Evolutionary conservation across 768 basidiomycete genomes (phyloP).

Genomic region (Leccinum subgranulosum): DNA sequence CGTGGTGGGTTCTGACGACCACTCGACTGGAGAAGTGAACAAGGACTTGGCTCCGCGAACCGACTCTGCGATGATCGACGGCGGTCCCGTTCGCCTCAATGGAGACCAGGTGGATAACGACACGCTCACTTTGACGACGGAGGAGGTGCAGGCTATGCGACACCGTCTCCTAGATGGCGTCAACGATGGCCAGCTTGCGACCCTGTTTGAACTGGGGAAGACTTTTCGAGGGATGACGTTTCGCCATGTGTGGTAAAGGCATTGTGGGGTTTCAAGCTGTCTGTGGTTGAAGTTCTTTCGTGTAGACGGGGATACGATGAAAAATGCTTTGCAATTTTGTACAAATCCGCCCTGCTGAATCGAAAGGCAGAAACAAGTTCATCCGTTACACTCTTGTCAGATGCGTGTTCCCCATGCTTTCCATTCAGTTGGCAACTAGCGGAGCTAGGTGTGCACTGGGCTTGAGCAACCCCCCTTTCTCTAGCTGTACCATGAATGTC

Average conservation of each 20-base stretch:
- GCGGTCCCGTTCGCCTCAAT: not conserved
- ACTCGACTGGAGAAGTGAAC: not conserved
- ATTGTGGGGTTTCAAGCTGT: not conserved
- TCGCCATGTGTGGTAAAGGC: conserved; percentile 24
- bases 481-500: too few species aligned
- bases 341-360: not conserved
- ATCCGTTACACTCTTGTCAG: too few species aligned
- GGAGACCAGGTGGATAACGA: conserved; percentile 1
- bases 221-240: conserved; percentile 19
- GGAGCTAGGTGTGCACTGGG: too few species aligned
- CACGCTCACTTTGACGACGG: conserved; percentile 15
- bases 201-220: conserved; percentile 22
- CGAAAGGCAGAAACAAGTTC: too few species aligned
- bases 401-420: too few species aligned
- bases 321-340: not conserved
- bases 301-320: not conserved
- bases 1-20: not conserved
- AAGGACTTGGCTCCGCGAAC: not conserved
- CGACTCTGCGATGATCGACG: not conserved
- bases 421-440: too few species aligned
- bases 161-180: conserved; percentile 8
- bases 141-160: conserved; percentile 18
- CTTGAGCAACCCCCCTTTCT: too few species aligned
- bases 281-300: not conserved
- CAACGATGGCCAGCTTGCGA: conserved; percentile 10